Evolutionary conservation across 2,329 filamentous ascomycete genomes (phyloP).

Genomic region (Apiospora koreana): DNA sequence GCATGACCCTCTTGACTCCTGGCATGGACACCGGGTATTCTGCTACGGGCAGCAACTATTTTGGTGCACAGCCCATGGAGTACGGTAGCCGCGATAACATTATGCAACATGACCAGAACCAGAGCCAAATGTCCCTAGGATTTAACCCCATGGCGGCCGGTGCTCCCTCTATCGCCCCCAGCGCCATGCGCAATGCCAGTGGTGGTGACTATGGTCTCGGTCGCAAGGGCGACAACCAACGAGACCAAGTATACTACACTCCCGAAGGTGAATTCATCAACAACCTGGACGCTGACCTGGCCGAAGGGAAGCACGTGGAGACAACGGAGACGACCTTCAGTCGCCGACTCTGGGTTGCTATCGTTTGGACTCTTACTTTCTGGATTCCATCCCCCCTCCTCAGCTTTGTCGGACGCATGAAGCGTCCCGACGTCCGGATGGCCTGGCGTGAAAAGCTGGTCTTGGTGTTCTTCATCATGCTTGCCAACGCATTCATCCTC

Average conservation of each 20-base stretch:
- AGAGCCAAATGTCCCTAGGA: slow-evolving; percentile 44
- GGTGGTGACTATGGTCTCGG: slow-evolving; percentile 87
- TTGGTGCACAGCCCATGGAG: slow-evolving; percentile 59
- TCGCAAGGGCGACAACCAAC: slow-evolving; percentile 76
- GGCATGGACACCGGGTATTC: slow-evolving; percentile 76
- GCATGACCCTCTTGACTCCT: slow-evolving; percentile 34
- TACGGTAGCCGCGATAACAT: slow-evolving; percentile 73
- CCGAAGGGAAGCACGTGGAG: slow-evolving; percentile 74
- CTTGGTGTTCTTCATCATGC: slow-evolving; percentile 74
- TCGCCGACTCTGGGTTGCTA: slow-evolving; percentile 75
- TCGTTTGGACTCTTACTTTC: slow-evolving; percentile 87
- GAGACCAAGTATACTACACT: slow-evolving; percentile 74
- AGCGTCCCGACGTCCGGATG: slow-evolving; percentile 92
- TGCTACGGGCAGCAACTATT: slow-evolving; percentile 68
- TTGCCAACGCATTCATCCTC: slow-evolving; percentile 79
- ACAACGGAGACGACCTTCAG: slow-evolving; percentile 63
- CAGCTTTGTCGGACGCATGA: slow-evolving; percentile 87
- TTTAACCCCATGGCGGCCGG: slow-evolving; percentile 31
- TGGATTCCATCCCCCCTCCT: slow-evolving; percentile 91
- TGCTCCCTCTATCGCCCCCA: slow-evolving; percentile 63
- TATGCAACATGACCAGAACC: slow-evolving; percentile 57
- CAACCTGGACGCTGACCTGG: slow-evolving; percentile 75
- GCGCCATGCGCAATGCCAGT: slow-evolving; percentile 56
- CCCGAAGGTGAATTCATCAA: slow-evolving; percentile 68
- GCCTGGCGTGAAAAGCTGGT: slow-evolving; percentile 97